Evolutionary conservation across 768 basidiomycete species (phyloP).

Genomic region (Mycena capillaripes): DNA sequence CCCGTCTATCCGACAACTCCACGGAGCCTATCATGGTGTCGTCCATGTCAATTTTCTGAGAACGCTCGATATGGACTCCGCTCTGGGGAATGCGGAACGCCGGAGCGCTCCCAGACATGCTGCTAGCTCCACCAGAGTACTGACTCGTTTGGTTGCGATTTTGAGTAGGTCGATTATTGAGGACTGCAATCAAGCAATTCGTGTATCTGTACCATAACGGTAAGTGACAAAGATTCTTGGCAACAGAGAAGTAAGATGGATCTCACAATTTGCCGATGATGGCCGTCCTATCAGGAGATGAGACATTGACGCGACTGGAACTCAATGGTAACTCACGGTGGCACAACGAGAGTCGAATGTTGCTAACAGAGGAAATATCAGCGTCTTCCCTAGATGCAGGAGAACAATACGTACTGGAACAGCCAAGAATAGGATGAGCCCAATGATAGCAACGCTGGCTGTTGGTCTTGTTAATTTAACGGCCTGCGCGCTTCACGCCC

Average conservation of each 20-base stretch:
- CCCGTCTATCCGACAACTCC: no score
- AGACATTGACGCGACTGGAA: background rate
- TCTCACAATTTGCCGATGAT: constrained; percentile 29
- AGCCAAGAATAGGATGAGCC: constrained; percentile 17
- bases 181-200: constrained; percentile 18
- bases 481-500: no score
- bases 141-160: no score
- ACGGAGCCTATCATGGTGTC: no score
- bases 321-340: background rate
- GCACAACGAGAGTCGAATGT: constrained; percentile 15
- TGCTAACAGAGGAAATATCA: background rate
- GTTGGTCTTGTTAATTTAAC: background rate
- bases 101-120: no score
- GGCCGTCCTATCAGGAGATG: constrained; percentile 2
- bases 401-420: constrained; percentile 1
- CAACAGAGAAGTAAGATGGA: no score
- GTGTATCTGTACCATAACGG: constrained; percentile 22
- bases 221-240: no score
- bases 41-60: no score
- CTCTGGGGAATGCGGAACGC: no score
- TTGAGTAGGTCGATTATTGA: constrained; percentile 6
- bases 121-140: no score
- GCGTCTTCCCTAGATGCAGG: background rate
- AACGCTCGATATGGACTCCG: no score
- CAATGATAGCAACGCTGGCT: constrained; percentile 24